Evolutionary conservation across 306 rosid species (phyloP).

Genomic region (Senna siamea): DNA sequence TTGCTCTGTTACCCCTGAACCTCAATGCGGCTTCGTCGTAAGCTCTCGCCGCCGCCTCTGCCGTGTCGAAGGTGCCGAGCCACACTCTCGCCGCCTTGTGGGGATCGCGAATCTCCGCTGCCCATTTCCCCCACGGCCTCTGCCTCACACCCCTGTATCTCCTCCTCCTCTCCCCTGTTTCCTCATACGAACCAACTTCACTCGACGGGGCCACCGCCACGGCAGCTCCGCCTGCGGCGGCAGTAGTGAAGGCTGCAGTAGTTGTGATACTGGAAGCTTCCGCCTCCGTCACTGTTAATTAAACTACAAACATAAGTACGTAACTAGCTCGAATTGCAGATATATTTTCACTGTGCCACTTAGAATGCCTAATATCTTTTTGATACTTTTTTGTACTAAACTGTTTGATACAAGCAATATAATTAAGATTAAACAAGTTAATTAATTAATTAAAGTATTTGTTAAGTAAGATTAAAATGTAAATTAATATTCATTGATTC

Average conservation of each 20-base stretch:
- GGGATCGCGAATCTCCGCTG: slow-evolving; percentile 96
- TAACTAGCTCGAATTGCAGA: too few species aligned
- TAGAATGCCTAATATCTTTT: too few species aligned
- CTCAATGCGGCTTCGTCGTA: slow-evolving; percentile 93
- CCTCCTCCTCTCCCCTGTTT: slow-evolving; percentile 58
- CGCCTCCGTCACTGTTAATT: slow-evolving; percentile 39
- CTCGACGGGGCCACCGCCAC: slow-evolving; percentile 16
- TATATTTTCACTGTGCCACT: neutral
- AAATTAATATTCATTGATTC: too few species aligned
- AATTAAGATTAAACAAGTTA: too few species aligned
- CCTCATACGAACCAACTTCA: slow-evolving; percentile 51
- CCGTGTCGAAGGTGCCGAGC: slow-evolving; percentile 97
- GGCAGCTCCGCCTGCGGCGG: neutral
- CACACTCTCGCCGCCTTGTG: slow-evolving; percentile 96
- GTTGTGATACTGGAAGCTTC: too few species aligned
- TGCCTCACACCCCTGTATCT: slow-evolving; percentile 94
- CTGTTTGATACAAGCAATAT: too few species aligned
- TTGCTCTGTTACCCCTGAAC: slow-evolving; percentile 93
- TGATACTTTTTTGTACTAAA: too few species aligned
- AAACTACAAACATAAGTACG: neutral
- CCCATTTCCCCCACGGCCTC: slow-evolving; percentile 99
- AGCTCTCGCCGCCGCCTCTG: slow-evolving; percentile 94
- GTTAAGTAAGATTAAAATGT: too few species aligned
- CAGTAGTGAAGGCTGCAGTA: neutral
- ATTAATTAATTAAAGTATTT: too few species aligned